These are phyloP conservation scores for Malus asiatica DNA, from an alignment of 306 rosid genomes.

Conservation along the genomic window DNA sequence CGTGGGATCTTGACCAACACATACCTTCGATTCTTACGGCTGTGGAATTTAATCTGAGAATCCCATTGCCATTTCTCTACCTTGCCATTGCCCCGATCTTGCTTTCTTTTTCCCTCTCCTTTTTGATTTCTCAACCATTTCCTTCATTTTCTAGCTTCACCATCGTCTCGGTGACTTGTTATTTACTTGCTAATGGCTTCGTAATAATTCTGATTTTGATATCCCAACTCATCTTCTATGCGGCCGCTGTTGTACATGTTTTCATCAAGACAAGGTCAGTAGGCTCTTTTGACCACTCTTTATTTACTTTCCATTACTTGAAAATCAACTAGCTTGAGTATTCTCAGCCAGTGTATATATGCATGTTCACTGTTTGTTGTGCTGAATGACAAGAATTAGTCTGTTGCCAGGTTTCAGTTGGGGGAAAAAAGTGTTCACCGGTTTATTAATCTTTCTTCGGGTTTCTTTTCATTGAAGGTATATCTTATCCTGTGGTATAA, in stretches of 20 bases:
- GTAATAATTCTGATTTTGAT: constrained; percentile 55
- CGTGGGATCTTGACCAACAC: constrained; percentile 69
- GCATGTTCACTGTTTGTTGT: neutral
- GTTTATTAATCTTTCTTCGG: constrained; percentile 40
- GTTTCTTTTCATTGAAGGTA: constrained; percentile 70
- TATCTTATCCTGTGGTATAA: constrained; percentile 9
- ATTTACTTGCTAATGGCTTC: constrained; percentile 72
- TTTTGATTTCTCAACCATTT: constrained; percentile 53
- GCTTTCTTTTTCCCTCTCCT: constrained; percentile 51
- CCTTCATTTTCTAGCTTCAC: constrained; percentile 68
- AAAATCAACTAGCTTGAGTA: neutral
- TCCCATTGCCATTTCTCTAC: constrained; percentile 49
- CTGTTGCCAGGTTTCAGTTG: constrained; percentile 72
- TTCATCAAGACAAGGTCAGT: constrained; percentile 82
- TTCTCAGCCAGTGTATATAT: neutral
- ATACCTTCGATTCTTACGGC: constrained; percentile 78
- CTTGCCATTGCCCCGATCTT: constrained; percentile 66
- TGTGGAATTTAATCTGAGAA: constrained; percentile 71
- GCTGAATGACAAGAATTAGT: constrained; percentile 18
- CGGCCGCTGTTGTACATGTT: constrained; percentile 67
- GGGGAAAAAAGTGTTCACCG: constrained; percentile 42
- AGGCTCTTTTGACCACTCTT: constrained; percentile 11
- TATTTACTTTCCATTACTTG: neutral
- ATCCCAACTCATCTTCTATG: constrained; percentile 69
- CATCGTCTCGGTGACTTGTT: constrained; percentile 62